These are phyloP conservation scores for Stachybotrys echinatus DNA, from an alignment of 2,329 filamentous ascomycete species.

Conservation along the genomic window DNA sequence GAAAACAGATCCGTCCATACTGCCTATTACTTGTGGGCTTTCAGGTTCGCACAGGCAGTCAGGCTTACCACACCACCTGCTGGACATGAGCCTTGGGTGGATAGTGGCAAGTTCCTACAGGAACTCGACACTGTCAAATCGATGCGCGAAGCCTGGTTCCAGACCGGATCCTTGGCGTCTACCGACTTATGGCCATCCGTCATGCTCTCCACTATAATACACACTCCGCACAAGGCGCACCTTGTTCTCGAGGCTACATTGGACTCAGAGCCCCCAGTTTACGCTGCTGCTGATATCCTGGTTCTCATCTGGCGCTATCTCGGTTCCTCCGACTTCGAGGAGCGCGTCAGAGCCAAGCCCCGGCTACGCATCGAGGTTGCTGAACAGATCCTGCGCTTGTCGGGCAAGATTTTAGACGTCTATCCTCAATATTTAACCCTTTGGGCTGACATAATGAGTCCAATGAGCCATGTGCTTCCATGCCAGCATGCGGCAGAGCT, in stretches of 20 bases:
- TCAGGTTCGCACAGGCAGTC: neutral
- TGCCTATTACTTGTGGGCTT: neutral
- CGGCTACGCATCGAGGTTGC: slow-evolving; percentile 18
- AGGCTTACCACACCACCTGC: neutral
- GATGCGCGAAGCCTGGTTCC: slow-evolving; percentile 28
- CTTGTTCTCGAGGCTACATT: slow-evolving; percentile 31
- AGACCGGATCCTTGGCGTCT: slow-evolving; percentile 10
- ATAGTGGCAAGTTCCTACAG: neutral
- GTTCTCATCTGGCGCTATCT: slow-evolving; percentile 21
- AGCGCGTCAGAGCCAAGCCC: no score
- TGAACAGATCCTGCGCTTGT: slow-evolving; percentile 21
- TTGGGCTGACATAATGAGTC: slow-evolving; percentile 11
- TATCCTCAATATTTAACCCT: slow-evolving; percentile 21
- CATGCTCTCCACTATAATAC: slow-evolving; percentile 30
- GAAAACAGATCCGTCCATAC: neutral
- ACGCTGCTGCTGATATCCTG: slow-evolving; percentile 30
- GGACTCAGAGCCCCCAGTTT: slow-evolving; percentile 28
- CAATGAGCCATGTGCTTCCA: slow-evolving; percentile 11
- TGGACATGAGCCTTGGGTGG: neutral
- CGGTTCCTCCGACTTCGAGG: slow-evolving; percentile 9
- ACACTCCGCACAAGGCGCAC: slow-evolving; percentile 22
- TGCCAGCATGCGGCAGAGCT: slow-evolving; percentile 26
- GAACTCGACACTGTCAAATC: slow-evolving; percentile 12
- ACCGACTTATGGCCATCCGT: slow-evolving; percentile 22
- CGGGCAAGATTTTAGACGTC: slow-evolving; percentile 21